Percentiles rank a stretch among this genome's conserved stretches.
Conservation (phyloP, 352 stramenopile genomes). For the Globisporangium canariense region DNA sequence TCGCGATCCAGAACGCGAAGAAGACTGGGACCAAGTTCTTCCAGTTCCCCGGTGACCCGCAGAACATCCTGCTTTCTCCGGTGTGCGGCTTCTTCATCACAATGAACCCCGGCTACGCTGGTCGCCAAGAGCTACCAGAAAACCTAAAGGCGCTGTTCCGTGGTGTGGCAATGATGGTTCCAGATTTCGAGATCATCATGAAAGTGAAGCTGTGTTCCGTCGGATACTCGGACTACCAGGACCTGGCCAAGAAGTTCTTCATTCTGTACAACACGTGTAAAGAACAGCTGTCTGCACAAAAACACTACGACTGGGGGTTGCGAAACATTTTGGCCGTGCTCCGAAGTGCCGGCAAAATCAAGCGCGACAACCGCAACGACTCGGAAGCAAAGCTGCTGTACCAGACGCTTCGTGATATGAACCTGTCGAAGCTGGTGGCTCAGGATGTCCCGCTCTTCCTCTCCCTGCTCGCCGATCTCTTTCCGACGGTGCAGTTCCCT, state of each 20-base stretch:
- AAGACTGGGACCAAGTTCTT: slow-evolving; percentile 95
- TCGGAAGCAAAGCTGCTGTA: slow-evolving; percentile 88
- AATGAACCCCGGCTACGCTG: slow-evolving; percentile 99
- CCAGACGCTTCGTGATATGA: slow-evolving; percentile 95
- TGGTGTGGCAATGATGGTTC: slow-evolving; percentile 91
- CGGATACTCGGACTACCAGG: slow-evolving; percentile 92
- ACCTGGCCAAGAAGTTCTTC: slow-evolving; percentile 91
- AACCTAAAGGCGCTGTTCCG: slow-evolving; percentile 97
- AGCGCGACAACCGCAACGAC: slow-evolving; percentile 87
- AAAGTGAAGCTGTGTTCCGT: slow-evolving; percentile 95
- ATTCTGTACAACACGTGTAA: slow-evolving; percentile 91
- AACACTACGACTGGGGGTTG: slow-evolving; percentile 92
- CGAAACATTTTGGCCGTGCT: slow-evolving; percentile 90
- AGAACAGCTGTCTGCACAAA: slow-evolving; percentile 90
- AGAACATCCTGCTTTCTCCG: slow-evolving; percentile 95
- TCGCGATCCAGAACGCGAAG: slow-evolving; percentile 98
- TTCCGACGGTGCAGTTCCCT: slow-evolving; percentile 89
- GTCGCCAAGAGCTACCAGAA: slow-evolving; percentile 96
- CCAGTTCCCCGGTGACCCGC: slow-evolving; percentile 96
- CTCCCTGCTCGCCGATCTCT: slow-evolving; percentile 95
- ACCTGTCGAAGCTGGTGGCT: slow-evolving; percentile 97
- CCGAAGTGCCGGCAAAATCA: slow-evolving; percentile 88
- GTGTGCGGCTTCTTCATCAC: slow-evolving; percentile 99
- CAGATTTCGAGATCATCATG: slow-evolving; percentile 94
- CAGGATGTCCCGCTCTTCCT: slow-evolving; percentile 98